A percentile compares a stretch with the other conserved stretches of the same genome.
Evolutionary conservation across 2,329 filamentous ascomycete genomes (phyloP).

Genomic region (Fusarium euwallaceae): DNA sequence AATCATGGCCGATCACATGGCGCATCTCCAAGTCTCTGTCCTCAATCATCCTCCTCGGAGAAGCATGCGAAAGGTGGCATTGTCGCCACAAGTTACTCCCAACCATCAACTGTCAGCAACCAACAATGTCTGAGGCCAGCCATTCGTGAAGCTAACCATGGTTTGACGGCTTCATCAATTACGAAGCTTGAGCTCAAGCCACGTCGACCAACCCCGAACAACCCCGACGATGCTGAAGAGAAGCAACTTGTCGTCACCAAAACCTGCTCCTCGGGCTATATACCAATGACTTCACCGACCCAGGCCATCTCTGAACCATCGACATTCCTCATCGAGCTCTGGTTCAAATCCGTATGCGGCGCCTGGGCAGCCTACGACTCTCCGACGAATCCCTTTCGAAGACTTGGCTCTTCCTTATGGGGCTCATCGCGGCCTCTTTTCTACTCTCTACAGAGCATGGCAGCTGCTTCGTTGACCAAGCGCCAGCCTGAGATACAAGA

Average conservation of each 20-base stretch:
- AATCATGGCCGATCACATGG: not conserved
- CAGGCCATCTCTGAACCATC: conserved; percentile 35
- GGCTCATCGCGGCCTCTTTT: conserved; percentile 25
- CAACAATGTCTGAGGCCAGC: not conserved
- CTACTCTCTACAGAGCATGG: conserved; percentile 42
- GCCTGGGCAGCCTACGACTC: conserved; percentile 42
- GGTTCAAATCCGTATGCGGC: conserved; percentile 41
- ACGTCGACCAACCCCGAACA: not conserved
- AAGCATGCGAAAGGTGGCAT: not conserved
- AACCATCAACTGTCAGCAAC: fast-evolving
- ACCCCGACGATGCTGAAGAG: conserved; percentile 1
- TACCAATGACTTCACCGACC: not conserved
- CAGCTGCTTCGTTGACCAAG: conserved; percentile 26
- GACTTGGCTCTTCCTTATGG: conserved; percentile 32
- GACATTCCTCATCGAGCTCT: conserved; percentile 30
- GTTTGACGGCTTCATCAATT: not conserved
- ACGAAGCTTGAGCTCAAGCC: conserved; percentile 13
- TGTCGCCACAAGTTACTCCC: fast-evolving
- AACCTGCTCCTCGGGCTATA: not conserved
- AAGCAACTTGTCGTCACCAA: not conserved
- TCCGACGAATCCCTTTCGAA: conserved; percentile 33
- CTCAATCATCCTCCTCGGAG: not conserved
- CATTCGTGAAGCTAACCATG: fast-evolving
- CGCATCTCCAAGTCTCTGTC: not conserved
- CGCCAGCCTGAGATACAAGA: conserved; percentile 32